Evolutionary conservation across 208 protist species (phyloP).

Genomic region (Vickermania spadyakhi): DNA sequence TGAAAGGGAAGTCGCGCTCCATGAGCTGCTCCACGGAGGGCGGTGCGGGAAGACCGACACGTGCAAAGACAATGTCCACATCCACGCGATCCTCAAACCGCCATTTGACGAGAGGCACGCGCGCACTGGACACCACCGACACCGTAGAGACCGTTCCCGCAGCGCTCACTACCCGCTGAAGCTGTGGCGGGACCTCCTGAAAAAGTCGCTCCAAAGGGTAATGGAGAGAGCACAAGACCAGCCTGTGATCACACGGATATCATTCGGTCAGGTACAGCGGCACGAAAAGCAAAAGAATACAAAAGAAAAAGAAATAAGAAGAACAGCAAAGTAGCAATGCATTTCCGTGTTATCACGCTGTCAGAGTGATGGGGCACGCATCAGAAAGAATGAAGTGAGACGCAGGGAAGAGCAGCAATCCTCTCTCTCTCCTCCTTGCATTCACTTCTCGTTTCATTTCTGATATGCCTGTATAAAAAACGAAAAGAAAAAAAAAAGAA

Average conservation of each 20-base stretch:
- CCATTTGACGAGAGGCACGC: conserved; percentile 82
- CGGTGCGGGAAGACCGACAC: conserved; percentile 28
- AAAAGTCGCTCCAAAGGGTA: conserved; percentile 40
- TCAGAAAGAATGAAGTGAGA: too few species aligned
- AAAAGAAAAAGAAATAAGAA: conserved; percentile 7
- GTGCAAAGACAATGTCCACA: conserved; percentile 79
- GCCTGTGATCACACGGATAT: conserved; percentile 25
- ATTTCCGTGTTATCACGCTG: background rate
- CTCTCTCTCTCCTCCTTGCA: too few species aligned
- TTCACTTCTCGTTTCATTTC: too few species aligned
- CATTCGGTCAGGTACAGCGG: too few species aligned
- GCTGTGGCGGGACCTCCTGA: conserved; percentile 29
- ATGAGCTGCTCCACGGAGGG: conserved; percentile 49
- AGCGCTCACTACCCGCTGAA: conserved; percentile 13
- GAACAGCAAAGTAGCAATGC: background rate
- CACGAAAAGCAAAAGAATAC: background rate
- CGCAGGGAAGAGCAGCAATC: too few species aligned
- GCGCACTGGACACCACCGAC: conserved; percentile 44
- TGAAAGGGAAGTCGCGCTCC: conserved; percentile 37
- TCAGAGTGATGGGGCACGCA: too few species aligned
- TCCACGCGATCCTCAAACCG: conserved; percentile 20
- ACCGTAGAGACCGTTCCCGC: conserved; percentile 10
- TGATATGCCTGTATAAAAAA: too few species aligned
- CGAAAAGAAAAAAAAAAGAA: conserved; percentile 1
- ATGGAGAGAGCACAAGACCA: conserved; percentile 42